Evolutionary conservation across 2,329 filamentous ascomycete genomes (phyloP).

Genomic region (Cercospora janseana): DNA sequence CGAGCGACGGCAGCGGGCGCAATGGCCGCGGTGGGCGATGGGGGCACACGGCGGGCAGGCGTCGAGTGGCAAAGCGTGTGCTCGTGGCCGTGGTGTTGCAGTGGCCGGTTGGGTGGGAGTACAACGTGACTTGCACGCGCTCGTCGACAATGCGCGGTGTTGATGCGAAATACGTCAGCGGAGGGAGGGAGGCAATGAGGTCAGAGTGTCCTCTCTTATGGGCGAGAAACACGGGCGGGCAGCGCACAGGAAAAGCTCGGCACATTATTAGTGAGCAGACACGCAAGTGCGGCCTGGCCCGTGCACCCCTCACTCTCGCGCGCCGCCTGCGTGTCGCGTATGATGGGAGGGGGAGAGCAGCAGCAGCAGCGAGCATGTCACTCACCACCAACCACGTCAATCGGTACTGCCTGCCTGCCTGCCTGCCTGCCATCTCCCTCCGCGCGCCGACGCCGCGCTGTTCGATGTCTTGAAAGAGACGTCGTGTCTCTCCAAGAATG

Average conservation of each 20-base stretch:
- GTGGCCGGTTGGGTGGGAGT: slow-evolving; percentile 5
- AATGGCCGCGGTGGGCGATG: neutral
- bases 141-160: slow-evolving; percentile 8
- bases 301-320: too few species aligned
- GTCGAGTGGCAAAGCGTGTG: neutral
- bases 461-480: too few species aligned
- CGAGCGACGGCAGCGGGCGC: neutral
- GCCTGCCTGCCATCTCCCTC: too few species aligned
- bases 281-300: neutral
- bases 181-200: slow-evolving; percentile 7
- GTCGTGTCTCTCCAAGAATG: too few species aligned
- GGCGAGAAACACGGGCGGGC: too few species aligned
- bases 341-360: too few species aligned
- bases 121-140: slow-evolving; percentile 14
- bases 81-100: neutral
- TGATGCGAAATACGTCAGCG: slow-evolving; percentile 13
- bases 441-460: too few species aligned
- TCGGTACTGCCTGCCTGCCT: too few species aligned
- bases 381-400: too few species aligned
- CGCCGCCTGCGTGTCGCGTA: too few species aligned
- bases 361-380: too few species aligned
- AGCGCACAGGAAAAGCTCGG: slow-evolving; percentile 11
- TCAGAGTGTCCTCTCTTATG: slow-evolving; percentile 7
- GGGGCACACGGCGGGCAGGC: neutral
- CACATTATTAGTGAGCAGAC: slow-evolving; percentile 8